Percentiles rank a stretch among this genome's conserved stretches.
Evolutionary conservation across 2,329 filamentous ascomycete genomes (phyloP).

Genomic region (Magnaporthiopsis rhizophila): DNA sequence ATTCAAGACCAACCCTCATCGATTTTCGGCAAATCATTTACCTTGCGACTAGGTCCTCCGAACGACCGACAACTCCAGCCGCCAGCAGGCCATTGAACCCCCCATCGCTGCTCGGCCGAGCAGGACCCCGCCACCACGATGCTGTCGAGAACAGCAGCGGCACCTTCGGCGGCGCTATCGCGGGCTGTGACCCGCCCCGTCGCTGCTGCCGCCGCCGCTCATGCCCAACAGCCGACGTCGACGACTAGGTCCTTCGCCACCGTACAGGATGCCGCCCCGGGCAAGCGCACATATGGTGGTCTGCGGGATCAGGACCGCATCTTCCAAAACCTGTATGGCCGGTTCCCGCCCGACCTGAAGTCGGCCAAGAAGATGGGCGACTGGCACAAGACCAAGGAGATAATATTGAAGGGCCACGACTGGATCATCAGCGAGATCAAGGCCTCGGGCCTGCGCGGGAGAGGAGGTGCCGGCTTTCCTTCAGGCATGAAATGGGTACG

Average conservation of each 20-base stretch:
- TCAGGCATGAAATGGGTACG: conserved; percentile 98
- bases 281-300: conserved; percentile 71
- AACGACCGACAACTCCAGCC: conserved; percentile 9
- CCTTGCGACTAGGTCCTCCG: conserved; percentile 5
- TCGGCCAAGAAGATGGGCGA: conserved; percentile 94
- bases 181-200: conserved; percentile 31
- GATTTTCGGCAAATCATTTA: conserved; percentile 4
- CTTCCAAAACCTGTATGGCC: conserved; percentile 96
- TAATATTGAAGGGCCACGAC: conserved; percentile 91
- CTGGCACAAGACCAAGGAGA: conserved; percentile 99
- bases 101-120: conserved; percentile 29
- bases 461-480: conserved; percentile 95
- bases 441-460: conserved; percentile 86
- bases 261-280: conserved; percentile 63
- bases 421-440: conserved; percentile 99
- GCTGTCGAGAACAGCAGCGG: conserved; percentile 33
- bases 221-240: conserved; percentile 2
- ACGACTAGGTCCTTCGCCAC: conserved; percentile 65
- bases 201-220: conserved; percentile 23
- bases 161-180: conserved; percentile 30
- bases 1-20: not conserved
- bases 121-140: conserved; percentile 22
- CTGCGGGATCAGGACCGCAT: conserved; percentile 96
- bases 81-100: conserved; percentile 8
- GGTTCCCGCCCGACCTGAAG: conserved; percentile 84